Percentiles rank a stretch among this genome's conserved stretches.
These are phyloP conservation scores for Pterocarpus macrocarpus DNA, from an alignment of 306 rosid genomes.

Conservation along the genomic window DNA sequence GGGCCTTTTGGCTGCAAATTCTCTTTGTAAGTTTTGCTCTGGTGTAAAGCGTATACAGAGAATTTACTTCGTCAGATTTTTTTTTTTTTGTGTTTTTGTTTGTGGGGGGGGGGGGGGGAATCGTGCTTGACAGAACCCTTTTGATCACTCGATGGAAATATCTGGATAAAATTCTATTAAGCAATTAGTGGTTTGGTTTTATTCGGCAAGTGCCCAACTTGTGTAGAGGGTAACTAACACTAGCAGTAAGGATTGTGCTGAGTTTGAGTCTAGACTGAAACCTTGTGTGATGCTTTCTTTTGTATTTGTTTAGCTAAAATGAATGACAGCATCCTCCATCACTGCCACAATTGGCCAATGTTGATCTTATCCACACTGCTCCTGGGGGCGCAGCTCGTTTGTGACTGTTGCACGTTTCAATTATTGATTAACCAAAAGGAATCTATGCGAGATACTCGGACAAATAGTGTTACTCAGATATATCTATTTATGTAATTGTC, in stretches of 20 bases:
- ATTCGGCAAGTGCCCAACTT: not conserved
- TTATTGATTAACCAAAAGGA: conserved; percentile 38
- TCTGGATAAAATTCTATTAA: not conserved
- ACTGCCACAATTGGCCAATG: not conserved
- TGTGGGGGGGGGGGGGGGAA: not conserved
- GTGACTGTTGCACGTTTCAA: conserved; percentile 17
- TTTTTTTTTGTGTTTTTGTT: too few relatives aligned
- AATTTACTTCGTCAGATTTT: not conserved
- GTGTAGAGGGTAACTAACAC: not conserved
- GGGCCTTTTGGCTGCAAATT: not conserved
- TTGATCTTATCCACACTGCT: conserved; percentile 44
- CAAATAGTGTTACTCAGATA: conserved; percentile 16
- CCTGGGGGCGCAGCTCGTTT: not conserved
- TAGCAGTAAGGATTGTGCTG: not conserved
- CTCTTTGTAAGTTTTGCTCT: not conserved
- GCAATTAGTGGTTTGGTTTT: conserved; percentile 3
- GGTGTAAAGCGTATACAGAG: not conserved
- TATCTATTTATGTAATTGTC: conserved; percentile 3
- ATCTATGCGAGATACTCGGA: not conserved
- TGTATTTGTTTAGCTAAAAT: conserved; percentile 7
- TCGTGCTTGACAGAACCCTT: not conserved
- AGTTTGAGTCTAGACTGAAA: not conserved
- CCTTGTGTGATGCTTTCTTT: not conserved
- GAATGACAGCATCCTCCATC: conserved; percentile 40
- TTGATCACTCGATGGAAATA: not conserved